phyloP scores from a whole-genome alignment of 2,329 filamentous ascomycete genomes.

The Tolypocladium capitatum region DNA sequence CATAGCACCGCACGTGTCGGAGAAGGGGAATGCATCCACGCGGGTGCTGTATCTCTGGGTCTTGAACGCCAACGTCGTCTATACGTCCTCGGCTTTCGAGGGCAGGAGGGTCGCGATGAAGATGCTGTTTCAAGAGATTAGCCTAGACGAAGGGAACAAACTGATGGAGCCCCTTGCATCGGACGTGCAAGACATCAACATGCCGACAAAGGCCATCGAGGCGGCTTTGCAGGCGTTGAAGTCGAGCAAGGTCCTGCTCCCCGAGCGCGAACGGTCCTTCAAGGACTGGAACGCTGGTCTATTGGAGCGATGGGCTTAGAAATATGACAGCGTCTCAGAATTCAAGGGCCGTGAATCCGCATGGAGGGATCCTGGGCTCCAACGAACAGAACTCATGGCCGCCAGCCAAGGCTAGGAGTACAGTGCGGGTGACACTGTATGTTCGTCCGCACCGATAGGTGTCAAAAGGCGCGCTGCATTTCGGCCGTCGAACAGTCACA shows the following conservation, averaged over 20 bases:
- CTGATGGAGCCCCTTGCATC: slow-evolving; percentile 38
- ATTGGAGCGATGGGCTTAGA: slow-evolving; percentile 29
- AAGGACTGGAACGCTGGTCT: slow-evolving; percentile 56
- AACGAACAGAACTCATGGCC: neutral
- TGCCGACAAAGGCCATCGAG: slow-evolving; percentile 37
- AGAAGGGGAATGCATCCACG: neutral
- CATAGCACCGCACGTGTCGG: slow-evolving; percentile 22
- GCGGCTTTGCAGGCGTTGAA: slow-evolving; percentile 30
- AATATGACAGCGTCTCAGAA: neutral
- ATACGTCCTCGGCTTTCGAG: slow-evolving; percentile 26
- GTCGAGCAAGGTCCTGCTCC: slow-evolving; percentile 37
- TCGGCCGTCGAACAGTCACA: too few relatives aligned
- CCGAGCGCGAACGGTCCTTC: slow-evolving; percentile 41
- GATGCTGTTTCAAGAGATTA: slow-evolving; percentile 35
- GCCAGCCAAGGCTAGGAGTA: neutral
- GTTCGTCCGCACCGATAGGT: too few relatives aligned
- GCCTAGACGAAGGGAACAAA: slow-evolving; percentile 28
- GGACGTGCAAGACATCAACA: slow-evolving; percentile 44
- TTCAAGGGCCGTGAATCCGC: neutral
- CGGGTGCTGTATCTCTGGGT: slow-evolving; percentile 38
- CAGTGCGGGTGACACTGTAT: neutral
- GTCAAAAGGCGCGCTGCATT: too few relatives aligned
- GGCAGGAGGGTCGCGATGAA: slow-evolving; percentile 32
- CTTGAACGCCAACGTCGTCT: slow-evolving; percentile 40
- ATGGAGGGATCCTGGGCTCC: neutral